These are phyloP conservation scores for Leptographium lundbergii DNA, from an alignment of 2,329 filamentous ascomycete genomes.

Conservation along the genomic window DNA sequence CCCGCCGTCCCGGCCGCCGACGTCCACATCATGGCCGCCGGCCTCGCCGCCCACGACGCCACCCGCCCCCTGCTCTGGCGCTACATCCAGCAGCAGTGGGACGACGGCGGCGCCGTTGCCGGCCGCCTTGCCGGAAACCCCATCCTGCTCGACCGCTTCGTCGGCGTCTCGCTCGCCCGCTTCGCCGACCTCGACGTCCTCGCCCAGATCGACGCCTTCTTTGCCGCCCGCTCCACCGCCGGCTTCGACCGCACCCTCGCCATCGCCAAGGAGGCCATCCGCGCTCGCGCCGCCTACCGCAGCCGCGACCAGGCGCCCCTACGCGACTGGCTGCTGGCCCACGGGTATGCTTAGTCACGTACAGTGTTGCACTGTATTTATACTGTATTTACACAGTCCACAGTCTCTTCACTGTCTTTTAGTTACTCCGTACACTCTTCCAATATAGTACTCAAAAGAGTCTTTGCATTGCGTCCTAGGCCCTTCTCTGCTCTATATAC, in stretches of 20 bases:
- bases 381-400: too few relatives aligned
- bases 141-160: constrained; percentile 78
- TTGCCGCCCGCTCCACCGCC: constrained; percentile 71
- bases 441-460: too few relatives aligned
- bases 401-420: too few relatives aligned
- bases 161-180: constrained; percentile 64
- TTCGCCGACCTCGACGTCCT: constrained; percentile 61
- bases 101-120: constrained; percentile 39
- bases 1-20: constrained; percentile 61
- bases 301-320: constrained; percentile 60
- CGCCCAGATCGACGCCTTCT: constrained; percentile 73
- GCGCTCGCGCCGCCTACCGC: constrained; percentile 71
- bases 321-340: constrained; percentile 36
- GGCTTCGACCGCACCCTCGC: constrained; percentile 78
- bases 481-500: background rate
- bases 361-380: too few relatives aligned
- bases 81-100: constrained; percentile 78
- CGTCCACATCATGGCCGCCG: constrained; percentile 67
- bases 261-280: constrained; percentile 76
- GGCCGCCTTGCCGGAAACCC: constrained; percentile 64
- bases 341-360: constrained; percentile 6
- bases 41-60: constrained; percentile 59
- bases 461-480: too few relatives aligned
- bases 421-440: too few relatives aligned
- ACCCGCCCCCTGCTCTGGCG: constrained; percentile 70